phyloP scores from a whole-genome alignment of 1,139 yeast genomes.

The Geotrichum histeridarum region DNA sequence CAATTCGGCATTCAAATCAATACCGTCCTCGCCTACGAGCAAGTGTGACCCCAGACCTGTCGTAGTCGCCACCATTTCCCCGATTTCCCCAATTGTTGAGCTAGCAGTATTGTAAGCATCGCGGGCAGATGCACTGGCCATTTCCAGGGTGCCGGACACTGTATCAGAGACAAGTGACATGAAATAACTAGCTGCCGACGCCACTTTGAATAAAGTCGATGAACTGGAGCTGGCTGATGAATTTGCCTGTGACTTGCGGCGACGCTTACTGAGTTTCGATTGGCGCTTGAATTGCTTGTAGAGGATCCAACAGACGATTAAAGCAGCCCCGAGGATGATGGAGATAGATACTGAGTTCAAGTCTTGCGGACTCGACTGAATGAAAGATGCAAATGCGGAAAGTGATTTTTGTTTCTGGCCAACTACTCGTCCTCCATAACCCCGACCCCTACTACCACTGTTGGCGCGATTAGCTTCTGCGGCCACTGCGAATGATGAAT shows the following conservation, averaged over 20 bases:
- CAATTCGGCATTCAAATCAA: slow-evolving; percentile 14
- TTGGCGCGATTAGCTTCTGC: neutral
- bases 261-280: too few species aligned
- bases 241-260: too few species aligned
- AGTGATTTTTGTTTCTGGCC: neutral
- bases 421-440: neutral
- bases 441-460: neutral
- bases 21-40: slow-evolving; percentile 18
- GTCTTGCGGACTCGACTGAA: too few species aligned
- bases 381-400: neutral
- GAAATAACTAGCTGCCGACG: slow-evolving; percentile 12
- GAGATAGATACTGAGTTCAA: too few species aligned
- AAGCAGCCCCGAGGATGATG: too few species aligned
- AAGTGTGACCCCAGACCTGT: slow-evolving; percentile 1
- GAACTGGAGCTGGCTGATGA: neutral
- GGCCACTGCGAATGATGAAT: neutral
- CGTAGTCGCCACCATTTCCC: slow-evolving; percentile 20
- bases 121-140: slow-evolving; percentile 35
- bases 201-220: slow-evolving; percentile 4
- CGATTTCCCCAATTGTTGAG: slow-evolving; percentile 15
- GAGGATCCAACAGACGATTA: too few species aligned
- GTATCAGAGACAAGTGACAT: slow-evolving; percentile 29
- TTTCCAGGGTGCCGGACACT: slow-evolving; percentile 36
- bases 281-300: too few species aligned
- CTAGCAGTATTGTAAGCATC: slow-evolving; percentile 32